Percentiles rank a stretch among this genome's conserved stretches.
Evolutionary conservation across 148 eudicot genomes (phyloP).

Genomic region (Camellia sinensis): DNA sequence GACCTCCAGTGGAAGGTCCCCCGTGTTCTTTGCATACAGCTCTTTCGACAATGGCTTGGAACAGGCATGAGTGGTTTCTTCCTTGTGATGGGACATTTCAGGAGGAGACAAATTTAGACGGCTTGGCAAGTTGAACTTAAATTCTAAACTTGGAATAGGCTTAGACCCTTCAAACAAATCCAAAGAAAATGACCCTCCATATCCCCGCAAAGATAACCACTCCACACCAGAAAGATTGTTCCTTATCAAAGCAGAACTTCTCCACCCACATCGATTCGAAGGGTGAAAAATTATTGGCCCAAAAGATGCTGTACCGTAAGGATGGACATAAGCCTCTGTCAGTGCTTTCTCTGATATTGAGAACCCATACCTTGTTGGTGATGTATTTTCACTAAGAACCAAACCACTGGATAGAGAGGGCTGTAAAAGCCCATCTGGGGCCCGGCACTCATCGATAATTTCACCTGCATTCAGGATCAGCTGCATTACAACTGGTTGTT

Average conservation of each 20-base stretch:
- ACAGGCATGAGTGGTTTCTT: conserved; percentile 38
- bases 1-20: conserved; percentile 65
- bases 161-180: conserved; percentile 56
- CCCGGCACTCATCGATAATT: conserved; percentile 47
- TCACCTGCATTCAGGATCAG: conserved; percentile 62
- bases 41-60: conserved; percentile 48
- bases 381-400: conserved; percentile 32
- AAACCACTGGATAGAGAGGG: conserved; percentile 44
- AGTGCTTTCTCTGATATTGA: conserved; percentile 47
- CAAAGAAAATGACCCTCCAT: conserved; percentile 68
- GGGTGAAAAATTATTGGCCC: conserved; percentile 87
- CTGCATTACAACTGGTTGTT: conserved; percentile 64
- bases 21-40: conserved; percentile 59
- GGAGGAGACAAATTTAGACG: conserved; percentile 40
- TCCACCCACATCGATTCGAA: conserved; percentile 76
- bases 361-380: conserved; percentile 57
- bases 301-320: conserved; percentile 50
- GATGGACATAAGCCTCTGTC: conserved; percentile 71
- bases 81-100: conserved; percentile 9
- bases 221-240: conserved; percentile 89
- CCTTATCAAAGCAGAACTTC: conserved; percentile 67
- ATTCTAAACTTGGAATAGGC: conserved; percentile 50
- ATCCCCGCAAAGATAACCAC: conserved; percentile 67
- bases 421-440: conserved; percentile 36
- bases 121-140: conserved; percentile 43